Base-by-base conservation (phyloP, 2,329 filamentous ascomycete genomes). In the Ceratocystis cacaofunesta region DNA sequence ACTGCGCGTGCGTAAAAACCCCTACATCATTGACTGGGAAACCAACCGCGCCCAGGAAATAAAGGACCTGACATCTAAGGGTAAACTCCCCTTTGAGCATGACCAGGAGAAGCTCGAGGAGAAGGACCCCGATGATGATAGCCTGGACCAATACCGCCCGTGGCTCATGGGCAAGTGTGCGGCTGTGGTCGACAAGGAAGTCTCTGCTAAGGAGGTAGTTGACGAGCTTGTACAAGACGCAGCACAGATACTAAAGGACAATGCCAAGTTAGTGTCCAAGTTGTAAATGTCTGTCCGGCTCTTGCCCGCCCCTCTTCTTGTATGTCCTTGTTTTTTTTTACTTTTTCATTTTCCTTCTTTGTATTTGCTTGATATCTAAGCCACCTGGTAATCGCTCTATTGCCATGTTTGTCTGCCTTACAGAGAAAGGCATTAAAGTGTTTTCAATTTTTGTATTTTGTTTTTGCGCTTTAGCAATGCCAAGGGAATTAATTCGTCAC, bases 81-180 rank as follows among this genome's bases (percentile, higher is more conserved):
- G 94, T 71, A 79, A 90, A 74, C 90, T 99, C 71, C 94, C 94
- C 60, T 95, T 95, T 69, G 94, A 97, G 80, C 82, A 90, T 71
- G 94, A 99, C 74, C 84, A 99, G 43, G 94, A 99, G 80, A 88
- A 87, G 76, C 77, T 95, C 72, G 77, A 80, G 73, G 76, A 75
- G 68, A 87, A 86, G 68, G 78, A 86, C 68, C 84, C 87, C 61
- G 82, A 88, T 68, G 92, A 96, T 68, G 90, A 97, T 50, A 84
- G 88, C 43, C 85, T 99, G 78, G 94, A 97, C 75, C 90, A 94
- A 74, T 92, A 90, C 72, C 83, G 90, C 67, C 92, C 92, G 15
- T 95, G 85, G 80, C 78, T 96, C 71, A 99, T 99, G 94, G 94
- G 94, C 75, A 95, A 97, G 82, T 92, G 89, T 68, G 89, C 94